Evolutionary conservation across 106 monocot genomes (phyloP).

Genomic region (Acorus gramineus): DNA sequence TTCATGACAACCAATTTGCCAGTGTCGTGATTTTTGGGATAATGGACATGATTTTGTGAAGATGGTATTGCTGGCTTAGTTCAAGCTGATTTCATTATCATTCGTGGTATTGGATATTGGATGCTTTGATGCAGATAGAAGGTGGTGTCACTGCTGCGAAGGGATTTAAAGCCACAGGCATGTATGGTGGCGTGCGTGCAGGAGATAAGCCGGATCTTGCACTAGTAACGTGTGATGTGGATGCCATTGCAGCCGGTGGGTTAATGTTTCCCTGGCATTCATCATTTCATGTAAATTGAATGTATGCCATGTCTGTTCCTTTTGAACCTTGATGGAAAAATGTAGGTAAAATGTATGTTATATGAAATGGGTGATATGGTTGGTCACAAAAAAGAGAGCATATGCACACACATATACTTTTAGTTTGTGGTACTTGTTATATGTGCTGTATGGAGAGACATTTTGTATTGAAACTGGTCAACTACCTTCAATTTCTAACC

Average conservation of each 20-base stretch:
- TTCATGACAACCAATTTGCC: no score
- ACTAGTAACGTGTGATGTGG: constrained; percentile 83
- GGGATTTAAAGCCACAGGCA: constrained; percentile 89
- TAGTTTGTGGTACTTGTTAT: no score
- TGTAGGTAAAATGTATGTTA: no score
- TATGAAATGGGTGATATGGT: no score
- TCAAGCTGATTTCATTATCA: background rate
- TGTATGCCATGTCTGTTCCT: background rate
- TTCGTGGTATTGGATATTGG: background rate
- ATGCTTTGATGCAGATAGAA: constrained; percentile 35
- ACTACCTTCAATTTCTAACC: no score
- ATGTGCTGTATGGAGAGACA: no score
- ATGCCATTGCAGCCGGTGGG: constrained; percentile 69
- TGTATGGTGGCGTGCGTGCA: constrained; percentile 75
- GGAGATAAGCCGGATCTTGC: constrained; percentile 85
- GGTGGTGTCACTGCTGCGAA: constrained; percentile 89
- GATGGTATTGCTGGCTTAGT: no score
- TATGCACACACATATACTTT: no score
- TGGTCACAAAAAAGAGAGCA: no score
- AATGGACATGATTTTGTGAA: no score
- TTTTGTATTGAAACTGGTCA: no score
- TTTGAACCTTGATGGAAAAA: background rate
- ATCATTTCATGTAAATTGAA: background rate
- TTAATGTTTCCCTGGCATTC: background rate
- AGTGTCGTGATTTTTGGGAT: no score